Evolutionary conservation across 2,329 filamentous ascomycete genomes (phyloP), one percentile per base, ranked within the genome.

Genomic region (Colletotrichum phormii): DNA sequence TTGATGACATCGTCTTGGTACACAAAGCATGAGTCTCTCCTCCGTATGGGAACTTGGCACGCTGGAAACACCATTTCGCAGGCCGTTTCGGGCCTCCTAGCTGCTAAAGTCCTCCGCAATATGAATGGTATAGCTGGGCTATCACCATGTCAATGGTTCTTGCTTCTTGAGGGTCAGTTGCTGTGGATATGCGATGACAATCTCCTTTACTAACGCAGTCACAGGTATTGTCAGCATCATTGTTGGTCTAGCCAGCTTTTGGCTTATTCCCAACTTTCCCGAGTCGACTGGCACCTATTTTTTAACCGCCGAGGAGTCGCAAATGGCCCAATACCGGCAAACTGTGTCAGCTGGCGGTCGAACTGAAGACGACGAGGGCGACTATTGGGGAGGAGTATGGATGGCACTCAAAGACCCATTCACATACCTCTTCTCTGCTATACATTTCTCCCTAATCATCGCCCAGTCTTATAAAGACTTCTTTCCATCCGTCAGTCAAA

Each of bases 1-100:
- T 84, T 87, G 46, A 84, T 85, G 77, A 82, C 82, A 2, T 85
- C 83, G 0, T 85, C 84, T 0, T 87, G 85, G 85, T 87, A 87
- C 72, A 86, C 82, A 0, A 84, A 85, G 54, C 77, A 81, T 12
- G 85, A 87, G 64, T 79, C 81, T 0, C 84, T 84, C 0, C 78
- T 83, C 9, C 78, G 85, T 0, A 86, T 86, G 78, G 84, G 82
- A 6, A 81, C 86, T 22, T 82, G 85, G 79, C 85, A 86, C 75
- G 84, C 83, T 0, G 85, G 84, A 26, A 85, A 84, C 57, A 83
- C 82, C 8, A 82, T 86, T 35, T 85, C 83, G 0, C 84, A 85
- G 60, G 82, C 84, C 1, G 78, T 86, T 42, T 85, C 84, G 0
- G 84, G 84, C 2, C 80, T 86, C 4, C 77, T 87, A 0, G 83